Base-by-base conservation (phyloP, 371 early-diverging fungal genomes). In the Circinella minor region DNA sequence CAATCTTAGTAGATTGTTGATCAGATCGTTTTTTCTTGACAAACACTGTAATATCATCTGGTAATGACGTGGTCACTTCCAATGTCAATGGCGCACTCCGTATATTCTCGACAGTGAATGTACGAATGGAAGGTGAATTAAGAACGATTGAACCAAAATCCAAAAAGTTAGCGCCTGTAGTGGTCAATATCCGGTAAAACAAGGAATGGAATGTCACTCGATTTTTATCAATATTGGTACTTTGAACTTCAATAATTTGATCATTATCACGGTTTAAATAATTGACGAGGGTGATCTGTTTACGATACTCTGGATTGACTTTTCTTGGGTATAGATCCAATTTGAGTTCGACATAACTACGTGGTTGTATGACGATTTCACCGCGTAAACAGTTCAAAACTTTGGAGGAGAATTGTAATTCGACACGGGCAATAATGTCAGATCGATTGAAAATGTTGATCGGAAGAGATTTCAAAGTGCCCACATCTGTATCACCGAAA, bases 291-390 rank as follows among this genome's bases (percentile, higher is more conserved):
- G 95, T 95, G 20, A 99, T 90, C 77, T 99, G 96, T 76, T 98
- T 98, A 70, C 96, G 89, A 77, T 99, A 99, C 60, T 97, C 96
- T 2, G 97, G 95, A 71, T 99, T 99, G 39, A 97, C 93, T 77
- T 98, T 97, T n/a, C 98, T 92, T 3, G 99, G 99, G 75, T 96
- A 98, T 55, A 98, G 91, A 75, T 97, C 97, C 20, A 99, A 80
- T 71, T 95, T 95, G 38, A 96, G 88, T 55, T 93, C 92, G 14
- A 91, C 86, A n/a, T 92, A 86, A 47, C 92, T 91, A 63, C 89
- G 88, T 18, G 98, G 95, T 11, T 93, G 92, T 39, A 99, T 95
- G 10, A 84, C 76, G 20, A 97, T 86, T 63, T 94, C 93, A 20
- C 91, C 93, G 6, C 91, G 87, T 37, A 83, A 77, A 71, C 96